Conservation (phyloP, 495 filamentous ascomycete genomes). For the Neurospora sublineolata region DNA sequence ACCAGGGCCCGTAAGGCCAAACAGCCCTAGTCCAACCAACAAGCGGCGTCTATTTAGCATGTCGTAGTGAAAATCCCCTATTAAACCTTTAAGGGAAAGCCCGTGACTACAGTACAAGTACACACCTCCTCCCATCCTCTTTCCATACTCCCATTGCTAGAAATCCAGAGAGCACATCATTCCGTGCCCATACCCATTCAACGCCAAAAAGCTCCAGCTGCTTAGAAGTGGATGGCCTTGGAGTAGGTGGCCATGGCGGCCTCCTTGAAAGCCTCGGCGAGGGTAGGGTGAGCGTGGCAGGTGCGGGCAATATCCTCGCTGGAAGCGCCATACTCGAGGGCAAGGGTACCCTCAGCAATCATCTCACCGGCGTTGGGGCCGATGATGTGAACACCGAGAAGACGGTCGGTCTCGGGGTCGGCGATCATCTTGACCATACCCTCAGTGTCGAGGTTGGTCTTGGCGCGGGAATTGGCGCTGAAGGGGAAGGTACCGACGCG, state of each 20-base stretch:
- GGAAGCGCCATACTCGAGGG: slow-evolving; percentile 90
- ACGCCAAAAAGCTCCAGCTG: neutral
- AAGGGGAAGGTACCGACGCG: slow-evolving; percentile 90
- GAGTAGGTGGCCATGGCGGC: slow-evolving; percentile 96
- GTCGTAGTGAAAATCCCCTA: slow-evolving; percentile 3
- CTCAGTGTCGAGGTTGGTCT: slow-evolving; percentile 96
- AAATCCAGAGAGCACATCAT: slow-evolving; percentile 1
- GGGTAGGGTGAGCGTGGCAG: slow-evolving; percentile 92
- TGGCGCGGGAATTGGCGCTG: slow-evolving; percentile 91
- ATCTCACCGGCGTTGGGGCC: slow-evolving; percentile 95
- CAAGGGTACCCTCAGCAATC: slow-evolving; percentile 95
- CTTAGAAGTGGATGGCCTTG: slow-evolving; percentile 92
- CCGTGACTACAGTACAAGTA: slow-evolving; percentile 17
- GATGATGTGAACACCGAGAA: slow-evolving; percentile 92
- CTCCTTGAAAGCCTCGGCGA: slow-evolving; percentile 98
- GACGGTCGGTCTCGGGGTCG: slow-evolving; percentile 91
- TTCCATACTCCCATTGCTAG: neutral
- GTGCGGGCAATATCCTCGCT: slow-evolving; percentile 92
- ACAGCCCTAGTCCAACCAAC: neutral
- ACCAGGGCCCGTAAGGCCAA: neutral
- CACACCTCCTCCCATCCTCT: neutral
- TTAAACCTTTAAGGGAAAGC: slow-evolving; percentile 14
- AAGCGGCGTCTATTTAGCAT: slow-evolving; percentile 6
- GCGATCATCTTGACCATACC: slow-evolving; percentile 95
- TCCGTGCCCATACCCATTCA: neutral